Evolutionary conservation across 768 basidiomycete species (phyloP).

Genomic region (Chiua virens): DNA sequence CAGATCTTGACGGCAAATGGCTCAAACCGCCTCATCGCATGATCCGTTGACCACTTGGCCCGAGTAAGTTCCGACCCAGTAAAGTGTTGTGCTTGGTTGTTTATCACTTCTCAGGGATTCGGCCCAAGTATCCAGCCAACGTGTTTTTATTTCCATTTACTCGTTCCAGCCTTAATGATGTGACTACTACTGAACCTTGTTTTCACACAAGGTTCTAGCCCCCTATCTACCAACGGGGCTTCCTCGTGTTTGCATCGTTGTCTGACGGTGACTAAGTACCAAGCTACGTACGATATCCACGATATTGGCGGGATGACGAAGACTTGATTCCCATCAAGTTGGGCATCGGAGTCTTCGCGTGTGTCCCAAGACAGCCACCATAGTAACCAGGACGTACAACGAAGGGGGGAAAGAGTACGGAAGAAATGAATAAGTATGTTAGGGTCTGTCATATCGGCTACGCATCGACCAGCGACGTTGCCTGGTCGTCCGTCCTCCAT

Average conservation of each 20-base stretch:
- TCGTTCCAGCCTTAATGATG: slow-evolving; percentile 12
- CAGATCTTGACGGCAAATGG: slow-evolving; percentile 41
- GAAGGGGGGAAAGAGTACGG: slow-evolving; percentile 1
- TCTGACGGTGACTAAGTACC: slow-evolving; percentile 20
- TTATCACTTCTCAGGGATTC: slow-evolving; percentile 4
- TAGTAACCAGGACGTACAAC: slow-evolving; percentile 9
- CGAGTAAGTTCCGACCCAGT: slow-evolving; percentile 7
- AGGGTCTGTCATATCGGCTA: slow-evolving; percentile 14
- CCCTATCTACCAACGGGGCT: slow-evolving; percentile 18
- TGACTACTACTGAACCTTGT: slow-evolving; percentile 21
- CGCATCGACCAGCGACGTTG: slow-evolving; percentile 24
- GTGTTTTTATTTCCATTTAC: slow-evolving; percentile 16
- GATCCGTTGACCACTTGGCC: slow-evolving; percentile 7
- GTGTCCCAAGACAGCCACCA: slow-evolving; percentile 6
- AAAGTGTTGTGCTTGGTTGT: neutral
- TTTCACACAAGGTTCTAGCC: slow-evolving; percentile 23
- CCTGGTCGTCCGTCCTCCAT: slow-evolving; percentile 7
- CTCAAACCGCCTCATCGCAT: slow-evolving; percentile 19
- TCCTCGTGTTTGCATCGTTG: slow-evolving; percentile 31
- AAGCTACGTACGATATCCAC: slow-evolving; percentile 17
- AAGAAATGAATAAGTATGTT: slow-evolving; percentile 22
- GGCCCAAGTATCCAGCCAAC: slow-evolving; percentile 5
- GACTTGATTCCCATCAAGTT: slow-evolving; percentile 15
- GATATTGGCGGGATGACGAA: slow-evolving; percentile 8
- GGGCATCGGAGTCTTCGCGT: slow-evolving; percentile 1